These are phyloP conservation scores for Stephania cephalantha DNA, from an alignment of 164 flowering plant species.

Conservation along the genomic window DNA sequence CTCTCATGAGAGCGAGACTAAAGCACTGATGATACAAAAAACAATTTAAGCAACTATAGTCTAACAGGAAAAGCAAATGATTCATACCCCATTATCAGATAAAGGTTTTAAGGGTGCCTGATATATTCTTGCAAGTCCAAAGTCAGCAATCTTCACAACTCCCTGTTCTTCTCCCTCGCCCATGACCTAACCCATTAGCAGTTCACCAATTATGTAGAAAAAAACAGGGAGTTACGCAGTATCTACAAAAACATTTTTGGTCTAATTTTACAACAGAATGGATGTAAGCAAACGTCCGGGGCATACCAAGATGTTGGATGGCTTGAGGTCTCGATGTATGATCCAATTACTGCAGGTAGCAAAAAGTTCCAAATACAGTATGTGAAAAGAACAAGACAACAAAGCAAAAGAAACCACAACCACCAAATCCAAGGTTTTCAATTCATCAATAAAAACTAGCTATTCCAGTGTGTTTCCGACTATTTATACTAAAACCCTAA, in stretches of 20 bases:
- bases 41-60: background rate
- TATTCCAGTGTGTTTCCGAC: too few species aligned
- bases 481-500: too few species aligned
- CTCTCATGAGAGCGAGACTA: too few species aligned
- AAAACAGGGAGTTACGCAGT: background rate
- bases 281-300: constrained; percentile 1
- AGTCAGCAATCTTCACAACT: constrained; percentile 97
- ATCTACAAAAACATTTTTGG: background rate
- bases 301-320: constrained; percentile 87
- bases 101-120: constrained; percentile 90
- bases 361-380: background rate
- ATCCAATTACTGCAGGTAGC: constrained; percentile 84
- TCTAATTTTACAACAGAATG: background rate
- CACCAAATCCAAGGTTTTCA: too few species aligned
- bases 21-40: background rate
- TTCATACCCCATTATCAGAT: constrained; percentile 80
- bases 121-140: constrained; percentile 96
- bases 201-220: background rate
- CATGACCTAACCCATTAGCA: constrained; percentile 55
- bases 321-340: constrained; percentile 93
- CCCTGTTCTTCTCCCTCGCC: constrained; percentile 99
- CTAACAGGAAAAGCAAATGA: background rate
- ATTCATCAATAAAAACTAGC: too few species aligned
- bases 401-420: too few species aligned
- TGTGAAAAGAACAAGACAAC: background rate